Base-by-base conservation (phyloP, 2,329 filamentous ascomycete species). In the Pseudohalonectria lignicola region DNA sequence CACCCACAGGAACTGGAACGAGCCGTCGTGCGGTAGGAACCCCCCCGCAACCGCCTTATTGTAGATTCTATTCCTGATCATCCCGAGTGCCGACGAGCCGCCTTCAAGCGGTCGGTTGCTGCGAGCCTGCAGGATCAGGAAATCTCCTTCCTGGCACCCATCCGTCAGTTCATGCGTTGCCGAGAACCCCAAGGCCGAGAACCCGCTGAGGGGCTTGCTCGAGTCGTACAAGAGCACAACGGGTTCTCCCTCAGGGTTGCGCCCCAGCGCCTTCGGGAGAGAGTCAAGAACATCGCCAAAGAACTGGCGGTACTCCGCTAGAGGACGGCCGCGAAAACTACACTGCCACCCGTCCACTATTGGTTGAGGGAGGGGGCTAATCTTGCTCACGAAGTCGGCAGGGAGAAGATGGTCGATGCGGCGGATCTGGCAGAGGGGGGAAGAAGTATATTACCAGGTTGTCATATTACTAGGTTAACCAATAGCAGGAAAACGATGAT, bases 71-170 rank as follows among this genome's bases (percentile, higher is more conserved):
- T 70, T 74, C 25, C 88, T 78, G 5, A 94, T 61, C 36, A 80
- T 78, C 33, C 88, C 88, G 1, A 94, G 60, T 28, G 67, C 64
- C 2, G 74, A 78, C 0, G 85, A 90, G 18, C 86, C 83, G 6
- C 86, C 87, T 2, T 71, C 63, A 50, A 80, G 77, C 0, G 76
- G 72, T 9, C 58, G 69, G 34, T 77, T 67, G 37, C 74, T 64
- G 3, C 90, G 80, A 1, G 87, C 87, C 60, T 94, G 87, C 19
- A 94, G 64, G 31, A 95, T 61, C 31, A 95, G 64, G 2, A 95
- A 61, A 43, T 94, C 87, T 30, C 88, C 88, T 36, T 83, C 71
- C 39, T 80, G 64, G 1, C 76, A 65, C 10, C 48, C 52, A 4
- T 45, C 39, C 4, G 52, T 53, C 9, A 74, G 45, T 18, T 69